Evolutionary conservation across 495 filamentous ascomycete genomes (phyloP).

Genomic region (Tuber borchii): DNA sequence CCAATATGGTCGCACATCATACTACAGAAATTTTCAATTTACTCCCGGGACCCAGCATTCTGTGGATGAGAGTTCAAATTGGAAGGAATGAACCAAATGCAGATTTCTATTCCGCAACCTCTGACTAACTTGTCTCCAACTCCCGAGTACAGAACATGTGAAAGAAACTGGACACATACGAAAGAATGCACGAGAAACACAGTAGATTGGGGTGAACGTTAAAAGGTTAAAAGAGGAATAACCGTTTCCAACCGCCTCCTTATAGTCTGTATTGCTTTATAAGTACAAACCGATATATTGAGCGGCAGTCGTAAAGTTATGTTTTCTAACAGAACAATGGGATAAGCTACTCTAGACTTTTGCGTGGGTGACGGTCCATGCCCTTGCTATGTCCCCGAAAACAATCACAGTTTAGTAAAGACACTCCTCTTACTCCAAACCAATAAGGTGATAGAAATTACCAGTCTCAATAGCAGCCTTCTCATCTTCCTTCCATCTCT

Average conservation of each 20-base stretch:
- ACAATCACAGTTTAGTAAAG: constrained; percentile 10
- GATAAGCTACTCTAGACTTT: constrained; percentile 24
- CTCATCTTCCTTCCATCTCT: constrained; percentile 95
- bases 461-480: constrained; percentile 59
- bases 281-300: background rate
- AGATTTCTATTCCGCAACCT: background rate
- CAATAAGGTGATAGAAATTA: constrained; percentile 18
- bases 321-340: constrained; percentile 3
- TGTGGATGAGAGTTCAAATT: background rate
- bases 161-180: background rate
- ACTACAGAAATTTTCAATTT: background rate
- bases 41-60: background rate
- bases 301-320: background rate
- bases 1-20: background rate
- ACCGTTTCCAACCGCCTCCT: background rate
- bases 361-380: constrained; percentile 41
- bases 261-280: background rate
- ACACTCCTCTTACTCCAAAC: background rate
- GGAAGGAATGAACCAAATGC: background rate
- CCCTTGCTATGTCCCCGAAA: constrained; percentile 27
- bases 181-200: background rate
- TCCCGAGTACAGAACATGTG: background rate
- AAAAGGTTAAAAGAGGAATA: background rate
- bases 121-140: background rate
- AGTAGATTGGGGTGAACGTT: background rate